These are phyloP conservation scores for Diaporthe ilicicola DNA, from an alignment of 2,329 filamentous ascomycete species.

Conservation along the genomic window DNA sequence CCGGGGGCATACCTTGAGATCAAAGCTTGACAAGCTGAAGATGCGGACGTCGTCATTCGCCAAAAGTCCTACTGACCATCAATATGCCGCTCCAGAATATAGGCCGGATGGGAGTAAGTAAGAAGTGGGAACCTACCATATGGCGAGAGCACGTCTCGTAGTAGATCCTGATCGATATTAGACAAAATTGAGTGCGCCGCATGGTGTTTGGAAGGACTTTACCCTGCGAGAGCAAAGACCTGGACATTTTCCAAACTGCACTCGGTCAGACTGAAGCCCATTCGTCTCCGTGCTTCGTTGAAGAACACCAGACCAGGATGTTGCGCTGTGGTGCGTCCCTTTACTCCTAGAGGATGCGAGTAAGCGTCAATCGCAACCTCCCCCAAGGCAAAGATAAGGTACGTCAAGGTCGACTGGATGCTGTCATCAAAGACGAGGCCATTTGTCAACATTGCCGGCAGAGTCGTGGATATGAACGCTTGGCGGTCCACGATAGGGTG, in stretches of 20 bases:
- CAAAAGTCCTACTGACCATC: constrained; percentile 62
- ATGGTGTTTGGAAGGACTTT: constrained; percentile 36
- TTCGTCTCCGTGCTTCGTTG: constrained; percentile 68
- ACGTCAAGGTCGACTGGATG: constrained; percentile 58
- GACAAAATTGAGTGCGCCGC: not conserved
- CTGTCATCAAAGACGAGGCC: constrained; percentile 57
- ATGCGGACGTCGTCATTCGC: constrained; percentile 64
- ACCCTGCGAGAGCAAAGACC: constrained; percentile 65
- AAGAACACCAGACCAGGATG: constrained; percentile 68
- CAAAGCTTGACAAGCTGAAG: constrained; percentile 64
- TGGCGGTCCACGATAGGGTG: constrained; percentile 68
- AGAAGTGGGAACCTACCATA: constrained; percentile 48
- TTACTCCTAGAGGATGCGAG: constrained; percentile 60
- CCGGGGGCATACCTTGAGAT: constrained; percentile 56
- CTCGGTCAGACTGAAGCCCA: constrained; percentile 64
- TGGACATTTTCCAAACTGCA: constrained; percentile 68
- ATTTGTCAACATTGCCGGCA: constrained; percentile 54
- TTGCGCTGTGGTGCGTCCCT: constrained; percentile 56
- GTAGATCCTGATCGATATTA: constrained; percentile 52
- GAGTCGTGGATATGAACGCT: constrained; percentile 56
- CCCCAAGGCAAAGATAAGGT: constrained; percentile 67
- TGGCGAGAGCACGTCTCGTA: constrained; percentile 61
- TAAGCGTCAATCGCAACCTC: constrained; percentile 63
- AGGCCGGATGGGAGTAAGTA: not conserved
- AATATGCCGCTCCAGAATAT: not conserved